phyloP scores from a whole-genome alignment of 495 filamentous ascomycete species.

The Oleoguttula mirabilis region DNA sequence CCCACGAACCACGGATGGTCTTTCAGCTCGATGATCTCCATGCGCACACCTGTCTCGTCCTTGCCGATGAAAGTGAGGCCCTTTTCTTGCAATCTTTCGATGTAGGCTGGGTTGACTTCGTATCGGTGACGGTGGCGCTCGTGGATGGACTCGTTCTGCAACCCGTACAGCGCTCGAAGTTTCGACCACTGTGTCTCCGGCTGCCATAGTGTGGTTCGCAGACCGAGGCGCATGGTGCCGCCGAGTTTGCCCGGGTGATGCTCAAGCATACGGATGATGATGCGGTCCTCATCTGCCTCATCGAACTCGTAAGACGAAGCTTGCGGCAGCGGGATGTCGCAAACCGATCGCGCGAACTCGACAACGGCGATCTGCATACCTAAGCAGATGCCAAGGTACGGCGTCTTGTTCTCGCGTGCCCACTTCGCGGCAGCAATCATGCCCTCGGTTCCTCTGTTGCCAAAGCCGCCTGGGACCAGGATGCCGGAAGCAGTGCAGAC shows the following conservation, averaged over 20 bases:
- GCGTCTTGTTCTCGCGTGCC: slow-evolving; percentile 68
- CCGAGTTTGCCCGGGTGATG: slow-evolving; percentile 61
- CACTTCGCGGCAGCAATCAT: slow-evolving; percentile 78
- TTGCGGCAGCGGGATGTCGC: slow-evolving; percentile 37
- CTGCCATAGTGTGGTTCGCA: slow-evolving; percentile 65
- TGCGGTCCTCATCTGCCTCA: slow-evolving; percentile 40
- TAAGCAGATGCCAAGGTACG: slow-evolving; percentile 86
- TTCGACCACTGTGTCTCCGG: slow-evolving; percentile 65
- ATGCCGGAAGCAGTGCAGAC: slow-evolving; percentile 58
- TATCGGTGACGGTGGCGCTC: slow-evolving; percentile 67
- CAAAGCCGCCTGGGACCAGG: slow-evolving; percentile 74
- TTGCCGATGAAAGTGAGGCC: slow-evolving; percentile 63
- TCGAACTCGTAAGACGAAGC: slow-evolving; percentile 60
- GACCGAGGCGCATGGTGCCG: slow-evolving; percentile 85
- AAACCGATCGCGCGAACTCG: slow-evolving; percentile 69
- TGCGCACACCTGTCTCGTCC: slow-evolving; percentile 69
- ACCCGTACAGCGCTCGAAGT: slow-evolving; percentile 62
- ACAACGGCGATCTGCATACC: slow-evolving; percentile 93
- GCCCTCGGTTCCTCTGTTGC: slow-evolving; percentile 64
- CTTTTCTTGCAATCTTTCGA: slow-evolving; percentile 43
- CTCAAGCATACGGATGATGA: slow-evolving; percentile 90
- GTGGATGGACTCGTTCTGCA: slow-evolving; percentile 28
- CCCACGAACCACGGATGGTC: slow-evolving; percentile 89
- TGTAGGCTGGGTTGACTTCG: slow-evolving; percentile 59
- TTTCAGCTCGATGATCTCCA: slow-evolving; percentile 83